Base-by-base conservation (phyloP, 2,329 filamentous ascomycete genomes). In the Pezicula neosporulosa region DNA sequence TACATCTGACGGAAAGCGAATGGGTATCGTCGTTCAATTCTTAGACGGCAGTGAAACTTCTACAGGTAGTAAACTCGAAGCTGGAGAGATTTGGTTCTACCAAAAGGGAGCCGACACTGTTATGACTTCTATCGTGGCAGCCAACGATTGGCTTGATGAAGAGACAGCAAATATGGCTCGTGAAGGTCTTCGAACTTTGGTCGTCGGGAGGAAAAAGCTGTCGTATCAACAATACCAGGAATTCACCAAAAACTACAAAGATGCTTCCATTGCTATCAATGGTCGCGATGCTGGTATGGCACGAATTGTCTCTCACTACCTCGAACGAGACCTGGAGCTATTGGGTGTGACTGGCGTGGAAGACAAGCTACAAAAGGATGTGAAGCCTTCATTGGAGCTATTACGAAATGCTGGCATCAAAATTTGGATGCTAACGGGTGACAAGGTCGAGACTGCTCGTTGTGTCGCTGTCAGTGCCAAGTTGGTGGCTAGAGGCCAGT, bases 131-230 rank as follows among this genome's bases (percentile, higher is more conserved):
- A 97, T 99, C 58, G 94, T 99, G 35, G 90, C 88, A 7, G 84
- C 92, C 16, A 99, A 97, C 65, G 94, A 99, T 72, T 99, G 94
- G 95, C 83, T 99, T 0, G 94, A 99, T 60, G 94, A 99, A 69
- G 94, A 99, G 69, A 97, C 94, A 0, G 90, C 90, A n/a, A 99
- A 99, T 68, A 99, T 99, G 95, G 95, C 95, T 6, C 85, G 94
- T 44, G 95, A 99, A 75, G 94, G 94, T 37, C 76, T 99, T 46
- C 86, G 94, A 52, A 99, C 94, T 1, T 78, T 99, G 6, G 94
- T 99, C 6, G 88, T 99, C 24, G 95, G 94, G n/a, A 83, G 95
- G 44, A 96, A 94, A 68, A 86, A 84, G 61, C 77, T 99, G 6
- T 93, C 90, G 0, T 62, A 76, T 6, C 80, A 87, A 59, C 87